These are phyloP conservation scores for Schoenoplectus tabernaemontani DNA, from an alignment of 202 grass and related monocot genomes.

Conservation along the genomic window DNA sequence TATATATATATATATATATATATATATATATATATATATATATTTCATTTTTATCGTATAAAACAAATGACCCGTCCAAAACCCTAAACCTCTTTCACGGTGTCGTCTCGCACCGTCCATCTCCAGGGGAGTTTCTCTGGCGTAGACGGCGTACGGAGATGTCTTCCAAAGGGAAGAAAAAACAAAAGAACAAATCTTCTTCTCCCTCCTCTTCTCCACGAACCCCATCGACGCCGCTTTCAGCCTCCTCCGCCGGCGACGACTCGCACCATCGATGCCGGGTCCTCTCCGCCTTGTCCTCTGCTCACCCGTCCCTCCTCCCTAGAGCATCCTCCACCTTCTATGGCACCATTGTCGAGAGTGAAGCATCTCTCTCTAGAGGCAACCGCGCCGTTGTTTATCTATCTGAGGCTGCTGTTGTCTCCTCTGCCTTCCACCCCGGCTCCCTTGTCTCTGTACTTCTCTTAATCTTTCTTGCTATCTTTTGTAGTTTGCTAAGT, in stretches of 20 bases:
- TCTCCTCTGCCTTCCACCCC: conserved; percentile 39
- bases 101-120: neutral
- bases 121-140: neutral
- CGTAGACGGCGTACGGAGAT: conserved; percentile 36
- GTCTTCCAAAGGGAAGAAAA: conserved; percentile 57
- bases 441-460: conserved; percentile 67
- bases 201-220: conserved; percentile 27
- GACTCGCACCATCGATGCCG: conserved; percentile 12
- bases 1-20: too few species aligned
- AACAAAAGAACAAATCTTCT: neutral
- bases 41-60: too few species aligned
- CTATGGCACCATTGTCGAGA: conserved; percentile 32
- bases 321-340: conserved; percentile 32
- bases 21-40: too few species aligned
- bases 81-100: conserved; percentile 25
- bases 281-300: conserved; percentile 14
- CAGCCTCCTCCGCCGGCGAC: neutral
- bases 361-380: conserved; percentile 24
- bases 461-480: neutral
- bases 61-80: too few species aligned
- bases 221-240: conserved; percentile 17
- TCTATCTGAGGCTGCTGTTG: conserved; percentile 58
- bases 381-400: conserved; percentile 32
- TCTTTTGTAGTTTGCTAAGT: neutral
- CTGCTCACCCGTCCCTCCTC: conserved; percentile 42